Conservation (phyloP, 2,329 filamentous ascomycete species). For the Hypoxylon sp. region DNA sequence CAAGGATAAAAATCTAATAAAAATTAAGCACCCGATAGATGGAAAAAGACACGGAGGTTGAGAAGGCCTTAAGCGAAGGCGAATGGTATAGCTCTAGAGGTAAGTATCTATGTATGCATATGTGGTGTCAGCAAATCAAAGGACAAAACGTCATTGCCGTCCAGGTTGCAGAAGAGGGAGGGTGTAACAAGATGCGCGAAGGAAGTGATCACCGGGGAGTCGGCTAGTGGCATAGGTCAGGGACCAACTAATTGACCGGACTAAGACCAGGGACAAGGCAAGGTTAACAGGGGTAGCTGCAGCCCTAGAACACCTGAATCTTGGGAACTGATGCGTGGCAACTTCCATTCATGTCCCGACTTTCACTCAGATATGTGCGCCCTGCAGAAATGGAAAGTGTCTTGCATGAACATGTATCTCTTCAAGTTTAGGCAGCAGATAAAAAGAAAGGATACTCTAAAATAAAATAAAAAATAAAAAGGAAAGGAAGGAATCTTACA, state of each 20-base stretch:
- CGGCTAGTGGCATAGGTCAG: constrained; percentile 26
- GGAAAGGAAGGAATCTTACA: neutral
- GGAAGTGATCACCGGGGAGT: constrained; percentile 40
- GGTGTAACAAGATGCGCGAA: constrained; percentile 27
- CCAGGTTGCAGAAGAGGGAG: constrained; percentile 22
- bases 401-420: constrained; percentile 3
- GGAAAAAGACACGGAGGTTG: constrained; percentile 1
- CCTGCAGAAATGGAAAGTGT: constrained; percentile 8
- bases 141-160: constrained; percentile 42
- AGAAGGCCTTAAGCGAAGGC: neutral
- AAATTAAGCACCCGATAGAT: constrained; percentile 7
- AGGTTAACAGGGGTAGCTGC: constrained; percentile 36
- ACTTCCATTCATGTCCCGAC: constrained; percentile 4
- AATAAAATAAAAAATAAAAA: neutral
- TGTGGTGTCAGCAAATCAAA: constrained; percentile 10
- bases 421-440: neutral
- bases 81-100: neutral
- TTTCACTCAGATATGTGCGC: neutral
- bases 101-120: constrained; percentile 5
- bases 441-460: constrained; percentile 1
- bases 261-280: constrained; percentile 36
- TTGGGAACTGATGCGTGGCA: constrained; percentile 33
- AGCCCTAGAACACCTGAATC: constrained; percentile 41
- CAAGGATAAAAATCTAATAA: constrained; percentile 27
- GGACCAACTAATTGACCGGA: constrained; percentile 39